Evolutionary conservation across 73 alveolate genomes (phyloP).

Genomic region (Diophrys appendiculata): DNA sequence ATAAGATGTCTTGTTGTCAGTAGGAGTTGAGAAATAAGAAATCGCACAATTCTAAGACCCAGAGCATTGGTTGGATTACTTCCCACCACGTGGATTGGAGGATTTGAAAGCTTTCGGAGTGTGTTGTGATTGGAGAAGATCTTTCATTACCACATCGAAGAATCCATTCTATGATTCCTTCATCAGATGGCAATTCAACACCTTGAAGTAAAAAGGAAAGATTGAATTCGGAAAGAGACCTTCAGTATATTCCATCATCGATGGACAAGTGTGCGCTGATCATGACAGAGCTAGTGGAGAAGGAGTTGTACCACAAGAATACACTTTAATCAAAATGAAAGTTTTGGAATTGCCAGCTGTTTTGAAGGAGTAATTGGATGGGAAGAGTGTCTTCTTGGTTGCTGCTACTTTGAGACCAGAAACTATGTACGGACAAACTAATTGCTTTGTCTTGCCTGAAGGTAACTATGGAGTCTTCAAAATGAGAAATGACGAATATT

Average conservation of each 20-base stretch:
- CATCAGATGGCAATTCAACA: slow-evolving; percentile 79
- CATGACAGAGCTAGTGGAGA: slow-evolving; percentile 95
- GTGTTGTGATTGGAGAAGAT: slow-evolving; percentile 94
- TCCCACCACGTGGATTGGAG: slow-evolving; percentile 87
- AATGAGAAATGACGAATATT: slow-evolving; percentile 85
- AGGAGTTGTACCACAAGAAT: slow-evolving; percentile 97
- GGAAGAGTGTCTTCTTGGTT: slow-evolving; percentile 81
- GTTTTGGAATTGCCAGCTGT: slow-evolving; percentile 71
- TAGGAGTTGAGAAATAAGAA: slow-evolving; percentile 66
- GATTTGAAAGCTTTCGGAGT: slow-evolving; percentile 89
- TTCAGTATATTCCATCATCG: slow-evolving; percentile 83
- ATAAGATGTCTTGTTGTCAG: slow-evolving; percentile 25
- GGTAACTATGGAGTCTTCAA: slow-evolving; percentile 95
- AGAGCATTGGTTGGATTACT: slow-evolving; percentile 88
- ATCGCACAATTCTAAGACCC: slow-evolving; percentile 90
- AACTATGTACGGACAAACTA: slow-evolving; percentile 98
- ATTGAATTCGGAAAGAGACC: slow-evolving; percentile 90
- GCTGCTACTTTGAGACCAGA: slow-evolving; percentile 99
- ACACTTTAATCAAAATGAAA: slow-evolving; percentile 89
- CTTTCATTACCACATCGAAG: slow-evolving; percentile 95
- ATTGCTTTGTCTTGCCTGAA: slow-evolving; percentile 91
- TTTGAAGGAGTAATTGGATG: slow-evolving; percentile 66
- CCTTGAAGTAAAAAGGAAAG: slow-evolving; percentile 61
- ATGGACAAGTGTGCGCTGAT: slow-evolving; percentile 97
- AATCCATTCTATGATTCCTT: slow-evolving; percentile 94